phyloP scores from a whole-genome alignment of 2,329 filamentous ascomycete species.

The Xylaria sp. region DNA sequence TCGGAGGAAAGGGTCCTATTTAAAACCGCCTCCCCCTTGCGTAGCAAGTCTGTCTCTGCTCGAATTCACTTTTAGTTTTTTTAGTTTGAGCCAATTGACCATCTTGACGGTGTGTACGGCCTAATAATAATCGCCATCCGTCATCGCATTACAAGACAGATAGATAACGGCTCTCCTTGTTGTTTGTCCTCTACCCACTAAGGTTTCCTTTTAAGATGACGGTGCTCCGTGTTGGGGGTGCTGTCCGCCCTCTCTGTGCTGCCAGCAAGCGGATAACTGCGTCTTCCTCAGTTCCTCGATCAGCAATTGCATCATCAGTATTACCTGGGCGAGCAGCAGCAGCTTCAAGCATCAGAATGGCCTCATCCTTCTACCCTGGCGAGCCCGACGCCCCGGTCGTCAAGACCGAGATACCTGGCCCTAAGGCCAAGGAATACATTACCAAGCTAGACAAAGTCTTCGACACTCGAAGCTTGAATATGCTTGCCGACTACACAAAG shows the following conservation, averaged over 20 bases:
- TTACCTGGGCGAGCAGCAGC: conserved; percentile 38
- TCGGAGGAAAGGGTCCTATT: conserved; percentile 1
- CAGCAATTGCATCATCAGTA: conserved; percentile 32
- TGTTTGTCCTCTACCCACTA: neutral
- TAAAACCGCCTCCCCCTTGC: neutral
- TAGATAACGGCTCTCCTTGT: neutral
- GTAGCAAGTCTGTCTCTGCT: no score
- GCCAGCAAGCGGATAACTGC: conserved; percentile 36
- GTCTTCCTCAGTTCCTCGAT: conserved; percentile 33
- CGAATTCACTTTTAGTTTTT: neutral
- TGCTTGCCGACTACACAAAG: conserved; percentile 79
- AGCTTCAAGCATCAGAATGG: conserved; percentile 44
- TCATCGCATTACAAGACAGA: neutral
- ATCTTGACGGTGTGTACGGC: conserved; percentile 18
- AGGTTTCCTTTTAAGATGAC: conserved; percentile 42
- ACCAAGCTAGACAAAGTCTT: conserved; percentile 81
- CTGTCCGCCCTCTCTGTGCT: conserved; percentile 43
- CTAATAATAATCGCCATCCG: neutral
- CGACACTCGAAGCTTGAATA: conserved; percentile 86
- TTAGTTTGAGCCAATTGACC: conserved; percentile 33
- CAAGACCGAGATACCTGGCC: conserved; percentile 77
- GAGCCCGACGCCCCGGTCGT: conserved; percentile 65
- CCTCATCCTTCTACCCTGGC: conserved; percentile 49
- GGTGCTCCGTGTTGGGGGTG: conserved; percentile 46
- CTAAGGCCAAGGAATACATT: conserved; percentile 75